Evolutionary conservation across 176 grass and related monocot genomes (phyloP), one percentile per base, ranked within the genome.

Genomic region (Phoenix roebelenii): DNA sequence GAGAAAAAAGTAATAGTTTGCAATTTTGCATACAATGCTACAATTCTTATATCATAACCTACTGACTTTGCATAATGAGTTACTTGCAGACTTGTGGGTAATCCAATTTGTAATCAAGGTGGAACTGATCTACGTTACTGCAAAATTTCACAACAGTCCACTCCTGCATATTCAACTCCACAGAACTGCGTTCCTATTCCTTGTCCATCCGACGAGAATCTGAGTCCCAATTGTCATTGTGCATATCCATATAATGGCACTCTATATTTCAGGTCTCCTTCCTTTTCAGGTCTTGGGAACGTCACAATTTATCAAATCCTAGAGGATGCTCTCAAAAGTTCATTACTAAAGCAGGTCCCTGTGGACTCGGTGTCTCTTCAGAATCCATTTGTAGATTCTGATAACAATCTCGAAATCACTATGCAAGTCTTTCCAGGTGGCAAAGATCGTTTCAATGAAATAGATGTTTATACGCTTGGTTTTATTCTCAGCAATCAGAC

Each of bases 401-500:
- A 16, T 58, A 86, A 84, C 66, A 81, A 76, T 79, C n/a, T 95
- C 72, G 22, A 68, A 52, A 32, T 95, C 12, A 57, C 22, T 30
- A 14, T 95, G 23, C 68, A 72, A 25, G 70, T 95, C 17, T 95
- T 81, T 44, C 90, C 90, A 1, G 20, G 28, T 25, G 63, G 72
- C 61, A 81, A 83, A 59, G 24, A 1, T 5, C 67, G 12, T 67
- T 95, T 95, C 4, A 7, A 15, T 2, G 79, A 74, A 50, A 54
- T 55, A 18, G 85, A 95, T 14, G 79, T 84, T 14, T 16, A 26
- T 1, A 20, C 5, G 0, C 24, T 90, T 61, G 91, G 59, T 15
- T 86, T 84, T 63, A 50, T 96, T 3, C 50, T 96, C 1, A 96
- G 77, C 59, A 96, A 85, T 18, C 91, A 90, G 64, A 90, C 77